Percentiles rank a stretch among this genome's conserved stretches.
Conservation (phyloP, 306 rosid species). For the Lotus japonicus region DNA sequence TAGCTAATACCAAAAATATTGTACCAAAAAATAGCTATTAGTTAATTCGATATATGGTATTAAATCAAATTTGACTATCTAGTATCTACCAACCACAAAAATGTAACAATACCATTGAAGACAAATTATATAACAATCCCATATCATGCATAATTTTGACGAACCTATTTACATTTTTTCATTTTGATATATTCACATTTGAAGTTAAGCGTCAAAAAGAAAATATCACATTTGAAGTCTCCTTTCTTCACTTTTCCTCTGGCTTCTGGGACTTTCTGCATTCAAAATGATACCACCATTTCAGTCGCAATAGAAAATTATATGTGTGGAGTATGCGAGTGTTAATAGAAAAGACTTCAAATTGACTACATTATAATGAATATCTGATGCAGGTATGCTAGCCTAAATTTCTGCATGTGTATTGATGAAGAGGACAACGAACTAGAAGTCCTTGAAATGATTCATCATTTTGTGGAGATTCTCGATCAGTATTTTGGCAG, state of each 20-base stretch:
- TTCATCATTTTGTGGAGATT: conserved; percentile 90
- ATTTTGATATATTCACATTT: no score
- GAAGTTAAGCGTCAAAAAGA: no score
- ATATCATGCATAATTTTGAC: no score
- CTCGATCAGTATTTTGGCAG: conserved; percentile 91
- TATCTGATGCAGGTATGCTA: conserved; percentile 69
- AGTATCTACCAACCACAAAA: no score
- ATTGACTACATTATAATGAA: neutral
- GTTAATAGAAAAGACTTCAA: neutral
- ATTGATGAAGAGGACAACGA: conserved; percentile 84
- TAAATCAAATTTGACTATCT: no score
- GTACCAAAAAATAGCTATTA: no score
- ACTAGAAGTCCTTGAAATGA: conserved; percentile 76
- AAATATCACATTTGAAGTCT: conserved; percentile 27
- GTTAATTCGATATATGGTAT: no score
- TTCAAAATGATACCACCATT: neutral
- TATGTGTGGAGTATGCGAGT: neutral
- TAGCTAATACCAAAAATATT: no score
- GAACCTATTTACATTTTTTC: no score
- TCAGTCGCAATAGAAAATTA: neutral
- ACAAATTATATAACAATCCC: no score
- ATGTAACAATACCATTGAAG: no score
- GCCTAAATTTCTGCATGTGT: conserved; percentile 95
- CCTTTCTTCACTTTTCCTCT: conserved; percentile 86
- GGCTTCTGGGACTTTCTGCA: conserved; percentile 50